A percentile compares a stretch with the other conserved stretches of the same genome.
Conservation (phyloP, 768 basidiomycete genomes). For the Termitomyces sp. region DNA sequence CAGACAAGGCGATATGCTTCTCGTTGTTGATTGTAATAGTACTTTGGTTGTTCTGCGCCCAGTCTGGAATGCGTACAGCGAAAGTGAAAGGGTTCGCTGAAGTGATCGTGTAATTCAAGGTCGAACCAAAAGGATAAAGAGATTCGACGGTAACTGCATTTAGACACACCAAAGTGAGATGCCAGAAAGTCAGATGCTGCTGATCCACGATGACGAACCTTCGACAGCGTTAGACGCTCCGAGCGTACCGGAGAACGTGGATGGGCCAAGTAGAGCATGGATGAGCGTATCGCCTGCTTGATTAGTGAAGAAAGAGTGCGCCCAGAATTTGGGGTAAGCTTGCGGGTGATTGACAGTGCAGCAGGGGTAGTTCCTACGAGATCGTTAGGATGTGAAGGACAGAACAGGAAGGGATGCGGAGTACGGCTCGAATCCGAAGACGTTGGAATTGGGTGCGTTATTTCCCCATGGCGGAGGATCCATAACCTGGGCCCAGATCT, state of each 20-base stretch:
- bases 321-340: constrained; percentile 38
- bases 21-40: constrained; percentile 27
- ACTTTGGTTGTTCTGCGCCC: constrained; percentile 29
- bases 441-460: constrained; percentile 33
- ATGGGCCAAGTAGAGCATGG: constrained; percentile 33
- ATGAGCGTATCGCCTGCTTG: constrained; percentile 23
- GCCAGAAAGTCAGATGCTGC: background rate
- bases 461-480: constrained; percentile 31
- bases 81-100: constrained; percentile 26
- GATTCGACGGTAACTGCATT: constrained; percentile 29
- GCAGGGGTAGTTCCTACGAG: constrained; percentile 33
- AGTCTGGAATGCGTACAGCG: constrained; percentile 32
- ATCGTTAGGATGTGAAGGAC: background rate
- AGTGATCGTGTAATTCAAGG: constrained; percentile 17
- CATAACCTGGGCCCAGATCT: constrained; percentile 36
- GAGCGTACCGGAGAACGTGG: constrained; percentile 27
- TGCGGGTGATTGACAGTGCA: constrained; percentile 39
- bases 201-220: constrained; percentile 18
- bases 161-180: background rate
- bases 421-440: constrained; percentile 38
- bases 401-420: background rate
- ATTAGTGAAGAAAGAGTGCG: constrained; percentile 31
- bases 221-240: constrained; percentile 25
- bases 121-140: constrained; percentile 34
- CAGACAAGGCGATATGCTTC: constrained; percentile 15